Percentiles rank a stretch among this genome's conserved stretches.
phyloP scores from a whole-genome alignment of 2,329 filamentous ascomycete species.

The Claviceps cyperi region DNA sequence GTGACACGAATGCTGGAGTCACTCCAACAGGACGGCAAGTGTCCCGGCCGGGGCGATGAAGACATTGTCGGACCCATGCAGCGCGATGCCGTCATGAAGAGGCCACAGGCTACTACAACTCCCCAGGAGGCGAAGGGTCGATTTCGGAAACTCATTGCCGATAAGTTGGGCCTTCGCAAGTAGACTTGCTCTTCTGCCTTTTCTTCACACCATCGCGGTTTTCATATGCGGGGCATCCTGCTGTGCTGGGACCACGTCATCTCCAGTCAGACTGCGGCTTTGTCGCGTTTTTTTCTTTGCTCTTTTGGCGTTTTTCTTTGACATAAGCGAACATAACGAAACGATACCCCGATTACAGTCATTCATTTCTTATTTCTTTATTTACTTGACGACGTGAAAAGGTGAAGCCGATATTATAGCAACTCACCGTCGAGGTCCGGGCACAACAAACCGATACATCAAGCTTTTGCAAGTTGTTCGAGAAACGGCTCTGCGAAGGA shows the following conservation, averaged over 20 bases:
- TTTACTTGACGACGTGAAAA: background rate
- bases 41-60: conserved; percentile 74
- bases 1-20: conserved; percentile 56
- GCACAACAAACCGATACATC: too few species aligned
- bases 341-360: background rate
- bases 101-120: conserved; percentile 18
- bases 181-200: conserved; percentile 1
- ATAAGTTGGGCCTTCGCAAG: conserved; percentile 24
- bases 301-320: background rate
- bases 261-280: background rate
- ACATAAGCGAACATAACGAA: background rate
- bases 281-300: background rate
- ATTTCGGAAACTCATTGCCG: conserved; percentile 35
- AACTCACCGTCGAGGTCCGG: too few species aligned
- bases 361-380: background rate
- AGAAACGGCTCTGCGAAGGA: too few species aligned
- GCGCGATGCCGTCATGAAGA: conserved; percentile 39
- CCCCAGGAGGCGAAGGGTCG: conserved; percentile 28
- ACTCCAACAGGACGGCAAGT: conserved; percentile 64
- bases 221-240: too few species aligned
- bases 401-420: too few species aligned
- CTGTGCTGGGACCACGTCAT: too few species aligned
- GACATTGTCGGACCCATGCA: conserved; percentile 92
- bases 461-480: too few species aligned
- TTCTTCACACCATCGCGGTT: too few species aligned